Conservation (phyloP, 345 rosid species). For the Pistacia atlantica region DNA sequence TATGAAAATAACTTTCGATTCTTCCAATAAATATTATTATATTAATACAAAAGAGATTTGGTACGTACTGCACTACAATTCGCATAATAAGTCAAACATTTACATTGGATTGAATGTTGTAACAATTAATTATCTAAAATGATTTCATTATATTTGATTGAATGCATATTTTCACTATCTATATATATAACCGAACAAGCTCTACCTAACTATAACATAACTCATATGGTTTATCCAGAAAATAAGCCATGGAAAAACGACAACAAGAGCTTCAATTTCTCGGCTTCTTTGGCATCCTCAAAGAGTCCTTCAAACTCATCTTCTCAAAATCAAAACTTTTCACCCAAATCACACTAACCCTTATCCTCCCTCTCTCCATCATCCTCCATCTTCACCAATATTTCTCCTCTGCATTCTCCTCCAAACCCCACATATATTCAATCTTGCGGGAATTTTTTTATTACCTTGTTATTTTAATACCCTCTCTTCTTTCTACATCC, state of each 20-base stretch:
- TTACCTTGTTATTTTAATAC: slow-evolving; percentile 31
- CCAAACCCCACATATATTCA: slow-evolving; percentile 29
- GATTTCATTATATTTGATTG: no score
- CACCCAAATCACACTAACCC: slow-evolving; percentile 39
- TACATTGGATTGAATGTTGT: no score
- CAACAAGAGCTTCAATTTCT: slow-evolving; percentile 50
- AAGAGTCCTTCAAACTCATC: slow-evolving; percentile 44
- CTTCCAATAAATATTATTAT: no score
- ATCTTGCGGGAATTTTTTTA: slow-evolving; percentile 36
- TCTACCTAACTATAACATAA: no score
- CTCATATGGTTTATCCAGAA: background rate
- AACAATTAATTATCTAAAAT: no score
- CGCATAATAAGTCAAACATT: no score
- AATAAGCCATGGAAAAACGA: slow-evolving; percentile 34
- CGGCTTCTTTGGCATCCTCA: slow-evolving; percentile 39
- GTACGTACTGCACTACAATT: no score
- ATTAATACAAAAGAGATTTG: no score
- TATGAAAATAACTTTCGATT: no score
- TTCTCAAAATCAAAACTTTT: slow-evolving; percentile 42
- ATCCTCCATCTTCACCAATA: slow-evolving; percentile 30
- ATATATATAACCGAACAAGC: no score
- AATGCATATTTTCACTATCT: no score
- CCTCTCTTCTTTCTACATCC: slow-evolving; percentile 47
- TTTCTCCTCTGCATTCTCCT: slow-evolving; percentile 10
- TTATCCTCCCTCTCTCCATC: slow-evolving; percentile 51